phyloP scores from a whole-genome alignment of 2,329 filamentous ascomycete genomes.

The Talaromyces sp. region DNA sequence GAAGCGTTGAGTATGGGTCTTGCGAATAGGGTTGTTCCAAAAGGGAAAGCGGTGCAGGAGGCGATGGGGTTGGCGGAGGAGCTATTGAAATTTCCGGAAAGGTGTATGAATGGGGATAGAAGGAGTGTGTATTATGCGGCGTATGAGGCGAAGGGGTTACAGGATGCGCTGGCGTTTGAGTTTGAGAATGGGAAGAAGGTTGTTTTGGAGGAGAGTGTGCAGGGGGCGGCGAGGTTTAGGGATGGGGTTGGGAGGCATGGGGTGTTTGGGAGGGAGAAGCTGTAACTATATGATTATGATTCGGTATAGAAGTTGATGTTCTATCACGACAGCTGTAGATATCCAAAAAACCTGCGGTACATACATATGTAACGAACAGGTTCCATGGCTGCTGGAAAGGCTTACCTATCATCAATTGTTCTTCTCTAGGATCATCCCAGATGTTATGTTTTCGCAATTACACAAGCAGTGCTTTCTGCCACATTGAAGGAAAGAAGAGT shows the following conservation, averaged over 20 bases:
- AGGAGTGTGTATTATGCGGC: conserved; percentile 45
- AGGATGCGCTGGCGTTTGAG: conserved; percentile 47
- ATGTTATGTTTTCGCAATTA: too few relatives aligned
- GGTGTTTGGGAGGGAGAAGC: neutral
- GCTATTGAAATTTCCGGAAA: conserved; percentile 46
- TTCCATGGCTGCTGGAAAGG: too few relatives aligned
- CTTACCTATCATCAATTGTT: too few relatives aligned
- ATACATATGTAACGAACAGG: too few relatives aligned
- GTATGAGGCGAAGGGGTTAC: conserved; percentile 44
- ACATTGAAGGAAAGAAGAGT: too few relatives aligned
- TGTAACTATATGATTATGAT: neutral
- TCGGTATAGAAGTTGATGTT: neutral
- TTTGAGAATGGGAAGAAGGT: conserved; percentile 40
- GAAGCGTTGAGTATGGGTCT: conserved; percentile 50
- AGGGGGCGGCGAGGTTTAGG: conserved; percentile 37
- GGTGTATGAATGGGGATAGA: conserved; percentile 48
- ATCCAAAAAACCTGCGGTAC: too few relatives aligned
- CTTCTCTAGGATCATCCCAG: too few relatives aligned
- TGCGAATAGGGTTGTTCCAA: conserved; percentile 48
- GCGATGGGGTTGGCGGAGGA: conserved; percentile 43
- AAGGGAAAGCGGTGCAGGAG: conserved; percentile 45
- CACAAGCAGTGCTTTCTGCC: too few relatives aligned
- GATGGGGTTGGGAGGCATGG: conserved; percentile 36
- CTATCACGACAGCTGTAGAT: too few relatives aligned
- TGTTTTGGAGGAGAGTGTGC: conserved; percentile 38